Percentiles rank a stretch among this genome's conserved stretches.
Evolutionary conservation across 2,329 filamentous ascomycete species (phyloP).

Genomic region (Xylaria sp.): DNA sequence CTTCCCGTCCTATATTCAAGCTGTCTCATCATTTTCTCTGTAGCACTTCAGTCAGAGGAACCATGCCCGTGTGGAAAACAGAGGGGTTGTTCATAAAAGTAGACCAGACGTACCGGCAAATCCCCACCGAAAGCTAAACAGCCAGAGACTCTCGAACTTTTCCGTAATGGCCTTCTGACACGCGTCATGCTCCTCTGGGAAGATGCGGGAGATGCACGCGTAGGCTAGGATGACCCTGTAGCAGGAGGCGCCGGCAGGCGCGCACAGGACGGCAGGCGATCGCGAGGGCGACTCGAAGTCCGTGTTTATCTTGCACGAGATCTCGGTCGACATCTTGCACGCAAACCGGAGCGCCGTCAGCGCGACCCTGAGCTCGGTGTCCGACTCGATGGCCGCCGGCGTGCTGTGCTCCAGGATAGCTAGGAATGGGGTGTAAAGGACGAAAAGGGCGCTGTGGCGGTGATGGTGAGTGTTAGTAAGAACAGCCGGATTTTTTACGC

Average conservation of each 20-base stretch:
- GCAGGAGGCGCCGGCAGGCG: conserved; percentile 48
- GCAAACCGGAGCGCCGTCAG: conserved; percentile 48
- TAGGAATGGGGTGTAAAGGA: conserved; percentile 49
- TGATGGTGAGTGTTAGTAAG: conserved; percentile 8
- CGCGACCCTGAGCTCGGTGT: conserved; percentile 43
- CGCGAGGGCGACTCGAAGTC: conserved; percentile 40
- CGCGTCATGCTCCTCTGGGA: conserved; percentile 43
- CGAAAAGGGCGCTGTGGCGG: conserved; percentile 45
- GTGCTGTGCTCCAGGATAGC: conserved; percentile 42
- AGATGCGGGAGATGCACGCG: conserved; percentile 45
- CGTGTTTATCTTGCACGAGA: conserved; percentile 48
- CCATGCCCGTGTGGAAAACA: neutral
- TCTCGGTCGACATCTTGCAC: conserved; percentile 49
- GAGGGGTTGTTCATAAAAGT: neutral
- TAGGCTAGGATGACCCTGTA: conserved; percentile 48
- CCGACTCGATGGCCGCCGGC: conserved; percentile 30
- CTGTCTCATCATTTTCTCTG: conserved; percentile 49
- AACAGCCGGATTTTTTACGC: neutral
- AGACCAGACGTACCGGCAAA: conserved; percentile 47
- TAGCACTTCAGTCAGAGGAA: conserved; percentile 21
- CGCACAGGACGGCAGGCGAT: conserved; percentile 46
- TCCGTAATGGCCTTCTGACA: conserved; percentile 47
- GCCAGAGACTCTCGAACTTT: conserved; percentile 49
- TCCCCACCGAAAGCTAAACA: conserved; percentile 50
- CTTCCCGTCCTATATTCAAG: conserved; percentile 44